Conservation (phyloP, 805 yeast species). For the Cyberlindnera xylosilytica region DNA sequence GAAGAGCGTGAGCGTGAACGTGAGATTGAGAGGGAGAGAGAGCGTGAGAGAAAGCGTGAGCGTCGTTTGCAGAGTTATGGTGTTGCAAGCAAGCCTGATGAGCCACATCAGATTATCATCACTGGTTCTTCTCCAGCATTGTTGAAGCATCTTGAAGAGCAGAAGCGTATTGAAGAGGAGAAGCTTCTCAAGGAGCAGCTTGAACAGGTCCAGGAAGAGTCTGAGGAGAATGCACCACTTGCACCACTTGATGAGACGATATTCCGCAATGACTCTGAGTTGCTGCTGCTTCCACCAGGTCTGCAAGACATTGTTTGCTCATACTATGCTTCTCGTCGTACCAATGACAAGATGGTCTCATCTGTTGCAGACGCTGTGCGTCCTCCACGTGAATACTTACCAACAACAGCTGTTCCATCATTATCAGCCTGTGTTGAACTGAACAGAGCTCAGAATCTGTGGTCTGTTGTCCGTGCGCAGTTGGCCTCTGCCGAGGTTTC, state of each 20-base stretch:
- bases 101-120: constrained; percentile 15
- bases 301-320: constrained; percentile 30
- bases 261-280: constrained; percentile 19
- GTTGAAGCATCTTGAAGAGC: constrained; percentile 9
- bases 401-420: constrained; percentile 6
- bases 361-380: constrained; percentile 9
- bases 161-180: constrained; percentile 8
- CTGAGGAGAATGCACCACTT: not conserved
- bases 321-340: constrained; percentile 20
- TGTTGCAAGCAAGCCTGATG: constrained; percentile 2
- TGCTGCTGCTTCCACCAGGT: constrained; percentile 29
- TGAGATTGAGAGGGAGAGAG: constrained; percentile 9
- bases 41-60: constrained; percentile 12
- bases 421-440: constrained; percentile 69
- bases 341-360: constrained; percentile 9
- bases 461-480: constrained; percentile 71
- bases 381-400: constrained; percentile 13
- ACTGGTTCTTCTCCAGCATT: constrained; percentile 12
- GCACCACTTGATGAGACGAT: constrained; percentile 19
- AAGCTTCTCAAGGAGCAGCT: constrained; percentile 1
- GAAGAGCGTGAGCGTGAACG: constrained; percentile 13
- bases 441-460: constrained; percentile 82
- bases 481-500: constrained; percentile 6
- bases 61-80: constrained; percentile 12
- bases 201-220: not conserved